Conservation (phyloP, 2,329 filamentous ascomycete genomes). For the Aaosphaeria pasadenensis region DNA sequence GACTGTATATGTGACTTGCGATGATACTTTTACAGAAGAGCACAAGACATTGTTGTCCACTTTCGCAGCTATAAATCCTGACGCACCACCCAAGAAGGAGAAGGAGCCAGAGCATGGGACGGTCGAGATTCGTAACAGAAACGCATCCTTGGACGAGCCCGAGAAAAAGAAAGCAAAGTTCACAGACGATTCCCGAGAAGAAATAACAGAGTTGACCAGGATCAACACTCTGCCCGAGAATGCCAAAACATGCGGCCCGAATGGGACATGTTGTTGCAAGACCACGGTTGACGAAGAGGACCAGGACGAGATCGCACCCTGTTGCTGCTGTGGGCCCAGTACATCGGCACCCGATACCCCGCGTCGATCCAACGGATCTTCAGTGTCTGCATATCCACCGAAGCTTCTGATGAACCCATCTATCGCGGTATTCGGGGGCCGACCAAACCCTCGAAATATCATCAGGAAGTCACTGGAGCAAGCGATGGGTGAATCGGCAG, state of each 20-base stretch:
- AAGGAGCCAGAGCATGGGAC: constrained; percentile 10
- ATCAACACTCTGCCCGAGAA: constrained; percentile 6
- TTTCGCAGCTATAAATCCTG: constrained; percentile 16
- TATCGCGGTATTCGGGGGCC: constrained; percentile 45
- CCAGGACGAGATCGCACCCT: constrained; percentile 23
- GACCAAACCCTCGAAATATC: constrained; percentile 51
- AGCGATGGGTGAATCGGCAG: constrained; percentile 60
- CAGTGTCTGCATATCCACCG: constrained; percentile 9
- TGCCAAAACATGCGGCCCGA: constrained; percentile 24
- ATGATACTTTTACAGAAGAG: constrained; percentile 46
- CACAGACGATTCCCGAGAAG: constrained; percentile 16
- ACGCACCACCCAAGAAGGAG: background rate
- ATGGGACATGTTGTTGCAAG: constrained; percentile 49
- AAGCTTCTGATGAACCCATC: constrained; percentile 27
- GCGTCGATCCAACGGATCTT: constrained; percentile 12
- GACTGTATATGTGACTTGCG: constrained; percentile 55
- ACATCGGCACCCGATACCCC: constrained; percentile 1
- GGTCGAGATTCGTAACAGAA: constrained; percentile 16
- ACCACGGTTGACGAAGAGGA: constrained; percentile 34
- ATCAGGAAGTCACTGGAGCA: constrained; percentile 56
- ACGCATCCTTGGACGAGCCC: constrained; percentile 13
- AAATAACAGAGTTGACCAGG: constrained; percentile 19
- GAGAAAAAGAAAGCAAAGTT: background rate
- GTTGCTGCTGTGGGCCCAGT: constrained; percentile 12
- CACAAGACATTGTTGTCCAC: constrained; percentile 28